phyloP scores from a whole-genome alignment of 352 stramenopile species.

The Pythium folliculosum region DNA sequence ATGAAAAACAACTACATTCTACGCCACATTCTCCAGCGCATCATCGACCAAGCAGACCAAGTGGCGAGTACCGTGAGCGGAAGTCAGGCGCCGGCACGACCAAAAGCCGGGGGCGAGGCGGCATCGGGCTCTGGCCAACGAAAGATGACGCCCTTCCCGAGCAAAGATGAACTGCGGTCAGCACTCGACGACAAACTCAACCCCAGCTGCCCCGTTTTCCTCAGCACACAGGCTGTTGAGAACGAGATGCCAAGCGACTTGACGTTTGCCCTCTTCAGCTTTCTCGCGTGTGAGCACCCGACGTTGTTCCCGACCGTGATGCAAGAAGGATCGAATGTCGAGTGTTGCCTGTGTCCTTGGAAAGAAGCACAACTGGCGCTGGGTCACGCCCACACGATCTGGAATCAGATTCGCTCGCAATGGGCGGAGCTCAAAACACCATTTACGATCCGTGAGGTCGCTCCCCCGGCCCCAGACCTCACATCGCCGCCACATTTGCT shows the following conservation, averaged over 20 bases:
- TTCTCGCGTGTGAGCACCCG: constrained; percentile 60
- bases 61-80: not conserved
- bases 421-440: constrained; percentile 64
- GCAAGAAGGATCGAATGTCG: not conserved
- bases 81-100: not conserved
- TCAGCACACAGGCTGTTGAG: constrained; percentile 40
- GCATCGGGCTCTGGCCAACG: not conserved
- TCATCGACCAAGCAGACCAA: constrained; percentile 27
- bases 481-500: constrained; percentile 47
- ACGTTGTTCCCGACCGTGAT: constrained; percentile 30
- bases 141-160: constrained; percentile 34
- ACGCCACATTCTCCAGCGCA: constrained; percentile 49
- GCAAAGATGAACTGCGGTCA: constrained; percentile 40
- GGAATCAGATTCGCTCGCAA: constrained; percentile 46
- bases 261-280: constrained; percentile 60
- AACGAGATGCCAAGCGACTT: constrained; percentile 47
- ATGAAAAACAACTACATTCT: constrained; percentile 61
- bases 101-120: not conserved
- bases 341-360: constrained; percentile 42
- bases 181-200: constrained; percentile 41
- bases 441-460: constrained; percentile 57
- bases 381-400: constrained; percentile 45
- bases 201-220: constrained; percentile 45
- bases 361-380: constrained; percentile 52
- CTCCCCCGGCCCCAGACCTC: constrained; percentile 40